These are phyloP conservation scores for Aphanocladium album DNA, from an alignment of 2,329 filamentous ascomycete genomes.

Conservation along the genomic window DNA sequence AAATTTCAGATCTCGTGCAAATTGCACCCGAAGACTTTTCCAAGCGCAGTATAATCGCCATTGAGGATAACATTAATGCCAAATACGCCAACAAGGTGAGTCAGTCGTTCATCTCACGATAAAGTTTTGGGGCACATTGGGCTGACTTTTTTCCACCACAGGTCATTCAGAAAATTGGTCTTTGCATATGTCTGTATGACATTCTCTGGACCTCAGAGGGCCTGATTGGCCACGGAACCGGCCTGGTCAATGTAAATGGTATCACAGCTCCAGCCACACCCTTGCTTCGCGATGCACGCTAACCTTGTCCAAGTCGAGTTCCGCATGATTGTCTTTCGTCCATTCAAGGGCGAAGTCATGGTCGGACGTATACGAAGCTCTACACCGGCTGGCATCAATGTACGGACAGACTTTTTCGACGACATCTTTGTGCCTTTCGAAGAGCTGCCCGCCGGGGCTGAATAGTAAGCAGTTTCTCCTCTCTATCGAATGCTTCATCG, in stretches of 20 bases:
- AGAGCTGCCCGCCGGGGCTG: constrained; percentile 68
- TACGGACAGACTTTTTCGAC: constrained; percentile 88
- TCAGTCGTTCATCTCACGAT: neutral
- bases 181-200: constrained; percentile 92
- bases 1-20: constrained; percentile 89
- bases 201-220: constrained; percentile 86
- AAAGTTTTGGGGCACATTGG: neutral
- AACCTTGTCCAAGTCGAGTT: constrained; percentile 66
- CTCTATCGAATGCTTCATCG: neutral
- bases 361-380: constrained; percentile 76
- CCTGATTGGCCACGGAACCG: constrained; percentile 86
- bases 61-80: constrained; percentile 94
- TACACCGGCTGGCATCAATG: constrained; percentile 65
- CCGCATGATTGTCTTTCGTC: constrained; percentile 86
- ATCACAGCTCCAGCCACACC: constrained; percentile 16
- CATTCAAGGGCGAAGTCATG: constrained; percentile 92
- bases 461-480: constrained; percentile 54
- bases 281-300: neutral
- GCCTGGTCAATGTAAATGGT: constrained; percentile 93
- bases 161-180: constrained; percentile 88
- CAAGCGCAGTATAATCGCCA: constrained; percentile 74
- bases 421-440: constrained; percentile 78
- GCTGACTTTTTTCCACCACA: constrained; percentile 25
- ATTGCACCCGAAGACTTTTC: constrained; percentile 85
- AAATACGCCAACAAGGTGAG: constrained; percentile 90